Conservation (phyloP, 1,139 yeast genomes). For the Saccharomyces hybrid region DNA sequence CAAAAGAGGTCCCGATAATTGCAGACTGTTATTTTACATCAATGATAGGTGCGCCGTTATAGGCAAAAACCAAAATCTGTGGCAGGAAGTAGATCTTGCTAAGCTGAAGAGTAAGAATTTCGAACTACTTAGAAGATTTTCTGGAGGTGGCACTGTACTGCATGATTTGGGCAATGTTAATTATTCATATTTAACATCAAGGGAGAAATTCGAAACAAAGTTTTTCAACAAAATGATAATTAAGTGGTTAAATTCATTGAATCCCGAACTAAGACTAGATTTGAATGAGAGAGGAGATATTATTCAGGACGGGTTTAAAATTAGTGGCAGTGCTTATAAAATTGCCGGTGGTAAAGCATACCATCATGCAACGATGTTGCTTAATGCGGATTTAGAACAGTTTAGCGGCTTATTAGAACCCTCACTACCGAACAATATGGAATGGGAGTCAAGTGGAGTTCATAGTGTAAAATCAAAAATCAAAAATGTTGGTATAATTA, state of each 20-base stretch:
- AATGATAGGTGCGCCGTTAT: constrained; percentile 83
- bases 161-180: constrained; percentile 92
- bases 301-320: constrained; percentile 43
- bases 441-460: constrained; percentile 54
- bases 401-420: constrained; percentile 53
- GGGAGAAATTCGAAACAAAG: constrained; percentile 58
- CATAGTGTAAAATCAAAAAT: constrained; percentile 76
- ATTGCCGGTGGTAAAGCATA: constrained; percentile 75
- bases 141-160: constrained; percentile 97
- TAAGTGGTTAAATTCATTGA: constrained; percentile 39
- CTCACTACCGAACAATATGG: constrained; percentile 38
- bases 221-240: constrained; percentile 51
- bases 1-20: constrained; percentile 26
- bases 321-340: constrained; percentile 89
- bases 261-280: constrained; percentile 23
- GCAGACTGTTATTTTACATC: constrained; percentile 61
- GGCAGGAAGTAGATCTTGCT: constrained; percentile 73
- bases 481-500: constrained; percentile 42
- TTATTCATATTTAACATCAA: constrained; percentile 71
- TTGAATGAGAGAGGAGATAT: constrained; percentile 80
- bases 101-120: constrained; percentile 45
- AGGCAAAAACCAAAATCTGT: constrained; percentile 93
- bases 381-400: constrained; percentile 53
- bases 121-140: constrained; percentile 69
- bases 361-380: constrained; percentile 95